Percentiles rank a stretch among this genome's conserved stretches.
These are phyloP conservation scores for Ordospora pajunii DNA, from an alignment of 371 early-diverging fungal species.

Conservation along the genomic window DNA sequence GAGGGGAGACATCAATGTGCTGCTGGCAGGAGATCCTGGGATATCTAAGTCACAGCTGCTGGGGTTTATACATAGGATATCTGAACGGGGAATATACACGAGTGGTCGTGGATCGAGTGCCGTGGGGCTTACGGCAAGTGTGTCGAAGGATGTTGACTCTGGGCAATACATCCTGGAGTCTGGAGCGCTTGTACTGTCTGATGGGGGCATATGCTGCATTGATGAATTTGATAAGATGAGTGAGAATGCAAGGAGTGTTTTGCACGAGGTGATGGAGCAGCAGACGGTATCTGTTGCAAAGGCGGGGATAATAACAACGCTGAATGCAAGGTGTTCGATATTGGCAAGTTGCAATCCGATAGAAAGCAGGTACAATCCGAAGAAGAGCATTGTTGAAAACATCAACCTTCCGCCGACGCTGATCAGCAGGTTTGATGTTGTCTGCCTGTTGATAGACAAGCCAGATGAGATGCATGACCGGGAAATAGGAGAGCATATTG, in stretches of 20 bases:
- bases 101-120: slow-evolving; percentile 95
- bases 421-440: slow-evolving; percentile 61
- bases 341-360: slow-evolving; percentile 62
- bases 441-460: slow-evolving; percentile 60
- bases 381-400: slow-evolving; percentile 61
- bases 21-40: slow-evolving; percentile 62
- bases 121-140: slow-evolving; percentile 94
- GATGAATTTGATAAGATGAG: slow-evolving; percentile 63
- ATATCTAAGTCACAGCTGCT: slow-evolving; percentile 61
- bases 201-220: slow-evolving; percentile 61
- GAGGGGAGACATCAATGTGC: slow-evolving; percentile 62
- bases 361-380: slow-evolving; percentile 59
- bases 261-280: slow-evolving; percentile 63
- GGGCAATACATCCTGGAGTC: slow-evolving; percentile 75
- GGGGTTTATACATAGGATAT: slow-evolving; percentile 72
- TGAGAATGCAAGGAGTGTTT: slow-evolving; percentile 60
- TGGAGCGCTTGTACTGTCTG: slow-evolving; percentile 61
- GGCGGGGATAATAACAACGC: slow-evolving; percentile 62
- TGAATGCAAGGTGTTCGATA: slow-evolving; percentile 61
- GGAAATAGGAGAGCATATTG: slow-evolving; percentile 58
- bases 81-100: slow-evolving; percentile 93
- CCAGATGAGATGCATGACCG: slow-evolving; percentile 56
- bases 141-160: slow-evolving; percentile 89
- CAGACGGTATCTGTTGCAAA: slow-evolving; percentile 61
- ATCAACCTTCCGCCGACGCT: slow-evolving; percentile 61